Conservation (phyloP, 2,329 filamentous ascomycete genomes). For the Ophiocordyceps camponoti-floridani region DNA sequence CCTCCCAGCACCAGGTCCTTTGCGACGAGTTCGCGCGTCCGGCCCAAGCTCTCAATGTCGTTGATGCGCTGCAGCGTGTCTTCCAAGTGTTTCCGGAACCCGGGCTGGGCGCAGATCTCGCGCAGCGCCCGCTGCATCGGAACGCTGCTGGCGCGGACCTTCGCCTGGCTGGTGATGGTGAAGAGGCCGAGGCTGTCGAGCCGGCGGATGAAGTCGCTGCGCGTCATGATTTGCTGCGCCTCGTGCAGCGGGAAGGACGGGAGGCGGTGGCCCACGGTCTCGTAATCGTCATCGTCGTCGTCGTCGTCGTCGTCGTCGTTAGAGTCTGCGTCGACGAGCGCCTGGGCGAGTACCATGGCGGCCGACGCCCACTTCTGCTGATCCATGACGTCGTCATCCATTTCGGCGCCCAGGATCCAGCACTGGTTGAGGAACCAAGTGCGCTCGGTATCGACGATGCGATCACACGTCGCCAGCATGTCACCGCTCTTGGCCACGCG, state of each 20-base stretch:
- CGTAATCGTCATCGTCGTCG: conserved; percentile 34
- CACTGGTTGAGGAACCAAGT: conserved; percentile 65
- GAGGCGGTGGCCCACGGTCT: conserved; percentile 45
- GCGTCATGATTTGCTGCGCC: conserved; percentile 84
- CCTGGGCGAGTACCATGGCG: conserved; percentile 82
- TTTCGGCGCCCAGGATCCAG: conserved; percentile 53
- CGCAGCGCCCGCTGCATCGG: conserved; percentile 91
- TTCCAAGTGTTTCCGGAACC: conserved; percentile 70
- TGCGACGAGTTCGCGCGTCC: conserved; percentile 86
- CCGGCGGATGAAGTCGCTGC: conserved; percentile 80
- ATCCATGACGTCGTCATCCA: conserved; percentile 97
- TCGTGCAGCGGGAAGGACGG: conserved; percentile 68
- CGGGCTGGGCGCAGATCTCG: conserved; percentile 57
- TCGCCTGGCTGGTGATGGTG: conserved; percentile 73
- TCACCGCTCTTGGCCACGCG: conserved; percentile 72
- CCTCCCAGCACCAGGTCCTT: conserved; percentile 84
- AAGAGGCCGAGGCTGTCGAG: conserved; percentile 94
- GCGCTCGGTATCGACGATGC: conserved; percentile 50
- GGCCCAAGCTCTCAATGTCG: conserved; percentile 84
- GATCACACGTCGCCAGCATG: conserved; percentile 66
- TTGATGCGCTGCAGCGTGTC: conserved; percentile 68
- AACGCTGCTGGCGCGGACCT: conserved; percentile 82
- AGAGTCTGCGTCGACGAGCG: conserved; percentile 68
- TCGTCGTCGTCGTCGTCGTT: conserved; percentile 32
- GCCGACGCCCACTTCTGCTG: conserved; percentile 91